A percentile compares a stretch with the other conserved stretches of the same genome.
These are phyloP conservation scores for Theileria equi DNA, from an alignment of 169 alveolate species.

Conservation along the genomic window DNA sequence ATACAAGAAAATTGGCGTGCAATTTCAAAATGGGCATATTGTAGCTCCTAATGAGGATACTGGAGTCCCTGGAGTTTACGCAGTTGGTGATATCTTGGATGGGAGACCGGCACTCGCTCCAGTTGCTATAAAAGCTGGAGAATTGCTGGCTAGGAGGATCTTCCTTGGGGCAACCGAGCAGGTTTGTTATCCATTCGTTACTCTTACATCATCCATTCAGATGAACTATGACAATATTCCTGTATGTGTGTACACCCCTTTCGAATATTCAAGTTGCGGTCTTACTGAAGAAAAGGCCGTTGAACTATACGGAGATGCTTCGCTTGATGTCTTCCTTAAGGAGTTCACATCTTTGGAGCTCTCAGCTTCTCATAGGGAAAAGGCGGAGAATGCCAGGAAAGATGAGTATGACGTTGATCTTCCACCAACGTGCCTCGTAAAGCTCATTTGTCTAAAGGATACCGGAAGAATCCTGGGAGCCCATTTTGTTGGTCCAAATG, in stretches of 20 bases:
- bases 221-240: conserved; percentile 90
- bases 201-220: conserved; percentile 15
- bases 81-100: conserved; percentile 93
- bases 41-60: conserved; percentile 88
- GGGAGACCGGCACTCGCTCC: conserved; percentile 96
- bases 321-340: conserved; percentile 86
- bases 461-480: conserved; percentile 94
- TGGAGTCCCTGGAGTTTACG: conserved; percentile 82
- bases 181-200: conserved; percentile 18
- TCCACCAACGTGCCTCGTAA: conserved; percentile 86
- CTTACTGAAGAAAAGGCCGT: conserved; percentile 93
- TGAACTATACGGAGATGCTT: conserved; percentile 68
- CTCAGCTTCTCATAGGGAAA: conserved; percentile 61
- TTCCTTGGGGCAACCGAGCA: conserved; percentile 78
- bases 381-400: conserved; percentile 54
- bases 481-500: conserved; percentile 97
- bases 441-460: conserved; percentile 85
- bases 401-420: conserved; percentile 76
- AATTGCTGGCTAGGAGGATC: conserved; percentile 90
- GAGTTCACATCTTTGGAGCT: conserved; percentile 89
- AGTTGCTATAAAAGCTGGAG: conserved; percentile 96
- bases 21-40: conserved; percentile 79
- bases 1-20: conserved; percentile 32
- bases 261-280: conserved; percentile 95
- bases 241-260: conserved; percentile 96